Evolutionary conservation across 179 eudicot species (phyloP).

Genomic region (Sideroxylon spinosum): DNA sequence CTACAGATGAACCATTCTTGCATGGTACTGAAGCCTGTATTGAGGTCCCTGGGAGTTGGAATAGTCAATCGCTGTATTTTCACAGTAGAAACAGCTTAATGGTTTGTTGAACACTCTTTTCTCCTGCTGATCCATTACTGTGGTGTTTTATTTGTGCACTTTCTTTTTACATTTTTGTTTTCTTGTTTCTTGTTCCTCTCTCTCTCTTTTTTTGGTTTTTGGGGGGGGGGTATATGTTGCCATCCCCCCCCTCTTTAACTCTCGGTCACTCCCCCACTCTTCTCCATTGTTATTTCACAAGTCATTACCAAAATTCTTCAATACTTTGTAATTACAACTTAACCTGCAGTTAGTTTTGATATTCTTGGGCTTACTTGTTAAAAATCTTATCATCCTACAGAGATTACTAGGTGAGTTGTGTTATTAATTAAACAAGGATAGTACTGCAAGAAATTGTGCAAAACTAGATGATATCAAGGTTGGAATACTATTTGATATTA

Average conservation of each 20-base stretch:
- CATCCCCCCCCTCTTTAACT: neutral
- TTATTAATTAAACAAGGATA: neutral
- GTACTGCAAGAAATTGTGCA: neutral
- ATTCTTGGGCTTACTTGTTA: neutral
- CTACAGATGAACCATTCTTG: constrained; percentile 47
- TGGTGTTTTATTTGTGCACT: neutral
- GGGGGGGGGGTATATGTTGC: too few species aligned
- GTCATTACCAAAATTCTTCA: neutral
- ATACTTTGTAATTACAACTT: neutral
- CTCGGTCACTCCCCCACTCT: neutral
- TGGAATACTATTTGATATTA: neutral
- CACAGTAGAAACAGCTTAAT: constrained; percentile 36
- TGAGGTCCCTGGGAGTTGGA: constrained; percentile 45
- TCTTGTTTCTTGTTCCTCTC: neutral
- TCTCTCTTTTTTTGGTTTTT: neutral
- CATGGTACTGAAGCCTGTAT: constrained; percentile 54
- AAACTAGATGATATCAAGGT: neutral
- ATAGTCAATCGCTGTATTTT: constrained; percentile 42
- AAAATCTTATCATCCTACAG: neutral
- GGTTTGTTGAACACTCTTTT: constrained; percentile 44
- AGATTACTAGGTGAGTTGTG: neutral
- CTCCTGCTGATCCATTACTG: constrained; percentile 7
- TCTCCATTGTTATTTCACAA: too few species aligned
- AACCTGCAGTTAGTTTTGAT: neutral
- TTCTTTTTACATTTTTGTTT: neutral